phyloP scores from a whole-genome alignment of 768 basidiomycete genomes.

The Strobilomyces dryophilus region DNA sequence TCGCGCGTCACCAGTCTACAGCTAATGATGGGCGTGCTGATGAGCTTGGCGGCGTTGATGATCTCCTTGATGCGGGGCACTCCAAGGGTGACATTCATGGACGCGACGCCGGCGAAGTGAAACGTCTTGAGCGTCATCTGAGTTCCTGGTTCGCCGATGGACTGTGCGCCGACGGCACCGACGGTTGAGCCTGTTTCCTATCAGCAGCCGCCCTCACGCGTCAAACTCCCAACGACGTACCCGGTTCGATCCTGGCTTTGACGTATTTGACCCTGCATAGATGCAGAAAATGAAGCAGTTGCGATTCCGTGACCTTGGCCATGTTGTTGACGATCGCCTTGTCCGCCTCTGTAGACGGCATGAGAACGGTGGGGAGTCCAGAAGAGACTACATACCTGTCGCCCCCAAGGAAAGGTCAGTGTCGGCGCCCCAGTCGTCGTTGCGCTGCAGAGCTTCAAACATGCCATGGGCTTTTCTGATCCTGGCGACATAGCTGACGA shows the following conservation, averaged over 20 bases:
- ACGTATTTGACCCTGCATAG: slow-evolving; percentile 90
- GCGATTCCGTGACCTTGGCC: slow-evolving; percentile 80
- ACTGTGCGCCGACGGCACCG: slow-evolving; percentile 97
- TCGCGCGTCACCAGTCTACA: slow-evolving; percentile 83
- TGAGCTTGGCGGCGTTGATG: slow-evolving; percentile 96
- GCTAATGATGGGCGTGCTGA: slow-evolving; percentile 98
- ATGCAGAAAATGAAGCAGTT: slow-evolving; percentile 77
- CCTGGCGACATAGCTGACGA: slow-evolving; percentile 62
- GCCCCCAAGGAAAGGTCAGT: slow-evolving; percentile 76
- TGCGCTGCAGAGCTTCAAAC: slow-evolving; percentile 74
- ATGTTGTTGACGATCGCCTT: slow-evolving; percentile 83
- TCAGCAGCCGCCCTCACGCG: background rate
- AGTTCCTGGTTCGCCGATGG: slow-evolving; percentile 98
- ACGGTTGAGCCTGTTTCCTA: slow-evolving; percentile 79
- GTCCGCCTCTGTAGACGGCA: slow-evolving; percentile 47
- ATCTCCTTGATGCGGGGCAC: slow-evolving; percentile 99
- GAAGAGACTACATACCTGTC: slow-evolving; percentile 45
- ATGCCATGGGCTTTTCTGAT: slow-evolving; percentile 73
- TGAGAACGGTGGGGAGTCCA: background rate
- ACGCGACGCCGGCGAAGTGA: slow-evolving; percentile 99
- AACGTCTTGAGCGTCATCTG: slow-evolving; percentile 99
- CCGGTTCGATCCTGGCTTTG: slow-evolving; percentile 95
- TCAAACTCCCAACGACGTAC: slow-evolving; percentile 32
- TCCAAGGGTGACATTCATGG: slow-evolving; percentile 99
- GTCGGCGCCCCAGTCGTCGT: slow-evolving; percentile 72